phyloP scores from a whole-genome alignment of 441 rosid species.

The Eutrema salsugineum region DNA sequence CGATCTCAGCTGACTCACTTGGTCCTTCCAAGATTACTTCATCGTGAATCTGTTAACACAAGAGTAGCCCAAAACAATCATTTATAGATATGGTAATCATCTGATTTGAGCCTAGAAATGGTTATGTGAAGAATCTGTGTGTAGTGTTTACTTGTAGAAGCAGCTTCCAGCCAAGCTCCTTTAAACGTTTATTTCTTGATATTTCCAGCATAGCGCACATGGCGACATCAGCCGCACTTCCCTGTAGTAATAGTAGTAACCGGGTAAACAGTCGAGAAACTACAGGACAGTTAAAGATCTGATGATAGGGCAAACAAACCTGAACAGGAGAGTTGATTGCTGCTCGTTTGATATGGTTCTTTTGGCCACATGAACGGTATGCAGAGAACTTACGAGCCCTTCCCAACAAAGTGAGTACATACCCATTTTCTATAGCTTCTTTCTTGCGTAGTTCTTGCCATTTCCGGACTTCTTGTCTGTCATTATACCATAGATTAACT shows the following conservation, averaged over 20 bases:
- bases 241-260: conserved; percentile 44
- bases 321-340: conserved; percentile 99
- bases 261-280: background rate
- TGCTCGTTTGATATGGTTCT: conserved; percentile 78
- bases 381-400: conserved; percentile 79
- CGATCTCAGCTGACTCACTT: conserved; percentile 76
- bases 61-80: conserved; percentile 13
- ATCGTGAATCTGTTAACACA: conserved; percentile 77
- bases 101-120: background rate
- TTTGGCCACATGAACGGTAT: conserved; percentile 45
- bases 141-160: conserved; percentile 68
- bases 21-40: conserved; percentile 99
- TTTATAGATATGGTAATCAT: conserved; percentile 2
- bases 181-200: conserved; percentile 51
- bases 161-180: conserved; percentile 92
- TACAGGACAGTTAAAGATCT: conserved; percentile 9
- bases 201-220: conserved; percentile 98
- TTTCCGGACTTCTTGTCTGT: conserved; percentile 78
- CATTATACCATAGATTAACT: conserved; percentile 88
- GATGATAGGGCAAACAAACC: conserved; percentile 41
- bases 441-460: conserved; percentile 84
- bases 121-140: background rate
- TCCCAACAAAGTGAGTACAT: conserved; percentile 83
- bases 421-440: conserved; percentile 55
- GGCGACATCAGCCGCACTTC: conserved; percentile 99